Evolutionary conservation across 176 grass and related monocot genomes (phyloP).

Genomic region (Oryza brachyantha): DNA sequence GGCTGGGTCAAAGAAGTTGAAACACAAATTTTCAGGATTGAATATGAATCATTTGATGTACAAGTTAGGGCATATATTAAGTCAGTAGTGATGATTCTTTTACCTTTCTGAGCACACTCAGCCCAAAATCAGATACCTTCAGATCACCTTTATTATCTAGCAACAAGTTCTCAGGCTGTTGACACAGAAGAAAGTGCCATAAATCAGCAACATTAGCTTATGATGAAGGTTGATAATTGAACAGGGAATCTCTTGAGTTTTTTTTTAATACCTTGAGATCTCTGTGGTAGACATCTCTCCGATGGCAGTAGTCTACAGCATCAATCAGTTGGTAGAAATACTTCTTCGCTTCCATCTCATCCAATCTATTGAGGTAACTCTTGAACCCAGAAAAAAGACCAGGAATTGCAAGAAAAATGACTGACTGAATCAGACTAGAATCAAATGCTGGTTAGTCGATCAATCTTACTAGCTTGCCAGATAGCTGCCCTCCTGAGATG

Average conservation of each 20-base stretch:
- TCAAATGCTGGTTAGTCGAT: background rate
- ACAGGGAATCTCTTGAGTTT: slow-evolving; percentile 15
- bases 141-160: slow-evolving; percentile 63
- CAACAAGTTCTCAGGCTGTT: slow-evolving; percentile 76
- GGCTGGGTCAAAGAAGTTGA: slow-evolving; percentile 41
- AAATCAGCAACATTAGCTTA: slow-evolving; percentile 2
- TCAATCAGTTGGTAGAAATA: slow-evolving; percentile 86
- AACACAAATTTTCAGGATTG: background rate
- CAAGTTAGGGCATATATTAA: background rate
- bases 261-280: slow-evolving; percentile 78
- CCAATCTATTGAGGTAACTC: slow-evolving; percentile 52
- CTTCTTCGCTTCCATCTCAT: slow-evolving; percentile 62
- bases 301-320: slow-evolving; percentile 73
- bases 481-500: slow-evolving; percentile 64
- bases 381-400: slow-evolving; percentile 1
- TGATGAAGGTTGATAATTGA: background rate
- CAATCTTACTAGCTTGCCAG: slow-evolving; percentile 62
- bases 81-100: background rate
- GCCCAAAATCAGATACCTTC: slow-evolving; percentile 79
- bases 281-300: slow-evolving; percentile 65
- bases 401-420: slow-evolving; percentile 13
- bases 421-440: background rate
- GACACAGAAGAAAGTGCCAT: slow-evolving; percentile 16
- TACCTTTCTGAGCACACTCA: slow-evolving; percentile 55
- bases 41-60: background rate